Percentiles rank a stretch among this genome's conserved stretches.
Conservation (phyloP, 495 filamentous ascomycete species). For the Daldinia vernicosa region DNA sequence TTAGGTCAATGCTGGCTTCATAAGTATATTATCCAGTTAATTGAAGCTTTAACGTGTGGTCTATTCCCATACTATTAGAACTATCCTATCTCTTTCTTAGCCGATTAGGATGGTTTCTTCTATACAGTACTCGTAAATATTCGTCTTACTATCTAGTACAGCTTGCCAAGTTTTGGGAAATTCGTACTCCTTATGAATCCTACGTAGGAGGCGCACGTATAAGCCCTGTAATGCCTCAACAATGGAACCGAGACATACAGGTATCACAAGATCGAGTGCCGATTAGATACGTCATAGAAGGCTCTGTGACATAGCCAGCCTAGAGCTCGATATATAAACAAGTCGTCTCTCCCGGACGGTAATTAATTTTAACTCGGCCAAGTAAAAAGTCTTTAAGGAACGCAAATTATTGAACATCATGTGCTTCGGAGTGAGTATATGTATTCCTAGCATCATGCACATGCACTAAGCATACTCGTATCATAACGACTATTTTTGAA, state of each 20-base stretch:
- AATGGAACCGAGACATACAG: not conserved
- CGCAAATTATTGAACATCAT: not conserved
- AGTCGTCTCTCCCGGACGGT: not conserved
- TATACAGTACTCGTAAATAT: too few relatives aligned
- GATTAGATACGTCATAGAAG: not conserved
- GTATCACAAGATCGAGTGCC: not conserved
- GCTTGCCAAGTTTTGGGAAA: too few relatives aligned
- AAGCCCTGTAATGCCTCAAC: not conserved
- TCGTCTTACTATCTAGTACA: too few relatives aligned
- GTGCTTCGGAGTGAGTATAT: slow-evolving; percentile 6
- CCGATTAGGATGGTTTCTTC: too few relatives aligned
- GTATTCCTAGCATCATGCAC: not conserved
- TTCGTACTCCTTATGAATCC: too few relatives aligned
- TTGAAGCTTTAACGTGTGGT: too few relatives aligned
- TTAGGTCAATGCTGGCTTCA: too few relatives aligned
- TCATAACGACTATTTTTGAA: not conserved
- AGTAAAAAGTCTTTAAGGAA: not conserved
- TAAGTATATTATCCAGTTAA: too few relatives aligned
- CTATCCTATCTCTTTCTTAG: too few relatives aligned
- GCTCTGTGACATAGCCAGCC: not conserved
- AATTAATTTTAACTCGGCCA: not conserved
- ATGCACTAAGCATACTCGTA: not conserved
- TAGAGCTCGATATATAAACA: not conserved
- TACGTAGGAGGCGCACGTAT: not conserved
- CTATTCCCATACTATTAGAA: too few relatives aligned